phyloP scores from a whole-genome alignment of 106 monocot species.

The Hemerocallis citrina region DNA sequence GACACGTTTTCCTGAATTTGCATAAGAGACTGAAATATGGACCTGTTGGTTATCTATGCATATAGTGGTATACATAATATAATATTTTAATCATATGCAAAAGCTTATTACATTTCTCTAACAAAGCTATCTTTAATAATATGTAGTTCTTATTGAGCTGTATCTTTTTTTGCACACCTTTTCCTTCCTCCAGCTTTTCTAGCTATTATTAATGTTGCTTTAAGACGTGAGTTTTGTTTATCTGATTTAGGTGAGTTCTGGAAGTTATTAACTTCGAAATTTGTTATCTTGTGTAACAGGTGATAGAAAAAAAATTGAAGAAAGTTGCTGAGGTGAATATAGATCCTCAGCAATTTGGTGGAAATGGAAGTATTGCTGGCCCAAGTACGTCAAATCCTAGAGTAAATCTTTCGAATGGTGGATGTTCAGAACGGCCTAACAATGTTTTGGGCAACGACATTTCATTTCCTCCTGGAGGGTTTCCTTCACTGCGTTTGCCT shows the following conservation, averaged over 20 bases:
- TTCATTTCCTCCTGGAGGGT: conserved; percentile 61
- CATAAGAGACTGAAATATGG: no score
- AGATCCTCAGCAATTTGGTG: conserved; percentile 26
- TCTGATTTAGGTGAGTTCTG: not conserved
- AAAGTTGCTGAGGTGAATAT: conserved; percentile 76
- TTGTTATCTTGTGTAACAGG: conserved; percentile 20
- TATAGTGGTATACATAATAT: no score
- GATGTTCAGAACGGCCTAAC: conserved; percentile 31
- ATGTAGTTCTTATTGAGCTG: no score
- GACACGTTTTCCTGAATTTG: no score
- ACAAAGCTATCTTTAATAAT: no score
- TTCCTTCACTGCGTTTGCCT: conserved; percentile 67
- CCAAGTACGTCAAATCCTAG: conserved; percentile 30
- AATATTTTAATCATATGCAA: no score
- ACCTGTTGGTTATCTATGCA: no score
- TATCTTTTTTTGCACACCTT: no score
- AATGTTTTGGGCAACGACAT: conserved; percentile 34
- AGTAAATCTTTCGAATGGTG: conserved; percentile 64
- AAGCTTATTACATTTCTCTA: no score
- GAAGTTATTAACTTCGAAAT: not conserved
- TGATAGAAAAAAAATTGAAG: conserved; percentile 89
- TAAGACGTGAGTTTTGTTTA: no score
- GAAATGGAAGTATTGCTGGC: conserved; percentile 42
- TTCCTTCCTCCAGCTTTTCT: no score
- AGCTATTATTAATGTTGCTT: no score